A percentile compares a stretch with the other conserved stretches of the same genome.
These are phyloP conservation scores for Epichloe uncinata DNA, from an alignment of 2,329 filamentous ascomycete genomes.

Conservation along the genomic window DNA sequence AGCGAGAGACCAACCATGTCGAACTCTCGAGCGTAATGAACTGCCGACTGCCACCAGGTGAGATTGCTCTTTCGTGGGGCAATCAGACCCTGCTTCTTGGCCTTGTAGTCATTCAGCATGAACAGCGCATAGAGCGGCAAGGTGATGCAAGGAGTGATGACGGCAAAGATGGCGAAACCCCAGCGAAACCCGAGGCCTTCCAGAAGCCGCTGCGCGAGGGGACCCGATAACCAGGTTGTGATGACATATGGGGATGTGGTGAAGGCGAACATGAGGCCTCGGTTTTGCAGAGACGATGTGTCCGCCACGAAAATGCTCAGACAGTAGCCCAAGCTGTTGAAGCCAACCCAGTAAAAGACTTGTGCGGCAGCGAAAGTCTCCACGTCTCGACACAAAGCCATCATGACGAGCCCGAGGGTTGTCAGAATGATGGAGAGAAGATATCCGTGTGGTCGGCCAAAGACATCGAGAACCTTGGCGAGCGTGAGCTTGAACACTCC, in stretches of 20 bases:
- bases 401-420: constrained; percentile 41
- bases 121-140: constrained; percentile 49
- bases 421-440: constrained; percentile 35
- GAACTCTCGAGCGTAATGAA: constrained; percentile 43
- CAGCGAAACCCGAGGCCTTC: constrained; percentile 39
- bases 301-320: constrained; percentile 54
- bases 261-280: constrained; percentile 46
- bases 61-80: constrained; percentile 21
- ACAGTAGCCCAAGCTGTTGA: constrained; percentile 44
- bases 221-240: constrained; percentile 49
- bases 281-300: constrained; percentile 49
- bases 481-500: constrained; percentile 48
- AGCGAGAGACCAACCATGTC: constrained; percentile 44
- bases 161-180: constrained; percentile 54
- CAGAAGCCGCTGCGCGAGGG: constrained; percentile 41
- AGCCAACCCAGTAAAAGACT: constrained; percentile 52
- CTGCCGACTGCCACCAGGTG: constrained; percentile 28
- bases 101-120: constrained; percentile 42
- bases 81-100: constrained; percentile 35
- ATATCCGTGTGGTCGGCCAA: constrained; percentile 49
- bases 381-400: constrained; percentile 41
- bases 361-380: constrained; percentile 40
- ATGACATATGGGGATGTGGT: constrained; percentile 51
- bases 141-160: constrained; percentile 48
- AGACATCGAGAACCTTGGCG: constrained; percentile 52